phyloP scores from a whole-genome alignment of 768 basidiomycete genomes.

The Leccinum obscurum region DNA sequence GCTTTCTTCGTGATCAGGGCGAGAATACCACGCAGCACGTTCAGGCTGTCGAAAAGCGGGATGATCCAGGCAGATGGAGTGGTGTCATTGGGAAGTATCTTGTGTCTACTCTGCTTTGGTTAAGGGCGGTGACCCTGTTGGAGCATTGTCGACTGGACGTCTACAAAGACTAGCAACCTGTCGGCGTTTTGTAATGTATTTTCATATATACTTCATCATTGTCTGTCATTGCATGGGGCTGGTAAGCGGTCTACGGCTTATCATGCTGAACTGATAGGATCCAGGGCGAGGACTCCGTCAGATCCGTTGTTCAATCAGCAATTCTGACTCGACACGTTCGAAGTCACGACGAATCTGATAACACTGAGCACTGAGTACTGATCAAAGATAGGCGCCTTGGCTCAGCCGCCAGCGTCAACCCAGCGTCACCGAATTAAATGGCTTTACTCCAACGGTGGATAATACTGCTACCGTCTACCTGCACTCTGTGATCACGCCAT shows the following conservation, averaged over 20 bases:
- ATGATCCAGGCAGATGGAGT: conserved; percentile 8
- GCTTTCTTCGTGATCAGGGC: conserved; percentile 7
- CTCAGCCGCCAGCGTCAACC: background rate
- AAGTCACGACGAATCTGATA: background rate
- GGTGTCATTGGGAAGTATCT: conserved; percentile 18
- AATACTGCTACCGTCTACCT: background rate
- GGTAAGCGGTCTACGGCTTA: background rate
- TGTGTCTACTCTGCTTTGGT: conserved; percentile 9
- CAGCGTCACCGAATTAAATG: background rate
- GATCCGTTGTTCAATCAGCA: too few species aligned
- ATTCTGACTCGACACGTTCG: too few species aligned
- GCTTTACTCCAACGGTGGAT: background rate
- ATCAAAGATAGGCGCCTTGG: background rate
- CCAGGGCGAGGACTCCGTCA: conserved; percentile 2
- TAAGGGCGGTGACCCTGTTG: conserved; percentile 2
- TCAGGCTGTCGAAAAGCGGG: background rate
- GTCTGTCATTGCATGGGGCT: background rate
- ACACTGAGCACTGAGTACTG: background rate
- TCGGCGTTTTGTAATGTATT: background rate
- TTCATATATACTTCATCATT: background rate
- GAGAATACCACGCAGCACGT: background rate
- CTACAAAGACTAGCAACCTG: background rate
- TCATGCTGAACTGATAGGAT: background rate
- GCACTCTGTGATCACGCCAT: background rate
- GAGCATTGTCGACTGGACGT: background rate